phyloP scores from a whole-genome alignment of 208 protist species.

The Leishmania arabica region DNA sequence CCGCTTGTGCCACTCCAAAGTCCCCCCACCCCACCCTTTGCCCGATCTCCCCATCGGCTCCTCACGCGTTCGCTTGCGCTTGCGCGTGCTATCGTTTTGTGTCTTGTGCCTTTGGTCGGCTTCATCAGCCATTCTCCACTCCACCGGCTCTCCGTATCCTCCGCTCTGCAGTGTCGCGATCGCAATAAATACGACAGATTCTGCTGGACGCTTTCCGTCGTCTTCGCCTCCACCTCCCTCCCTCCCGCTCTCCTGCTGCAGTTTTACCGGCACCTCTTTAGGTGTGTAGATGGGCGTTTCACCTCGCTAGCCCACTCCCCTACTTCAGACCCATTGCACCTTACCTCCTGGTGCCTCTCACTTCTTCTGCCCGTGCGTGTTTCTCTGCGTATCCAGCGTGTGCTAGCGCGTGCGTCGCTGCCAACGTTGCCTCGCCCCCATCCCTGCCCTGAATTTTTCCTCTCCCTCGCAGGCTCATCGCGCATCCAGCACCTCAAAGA shows the following conservation, averaged over 20 bases:
- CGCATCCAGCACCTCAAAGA: background rate
- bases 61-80: background rate
- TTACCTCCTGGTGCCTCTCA: background rate
- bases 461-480: background rate
- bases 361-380: background rate
- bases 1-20: background rate
- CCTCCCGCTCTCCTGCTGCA: constrained; percentile 1
- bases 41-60: constrained; percentile 3
- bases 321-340: background rate
- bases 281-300: background rate
- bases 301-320: background rate
- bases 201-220: background rate
- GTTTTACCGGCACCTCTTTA: background rate
- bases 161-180: background rate
- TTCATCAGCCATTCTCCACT: background rate
- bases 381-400: background rate
- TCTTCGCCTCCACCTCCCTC: background rate
- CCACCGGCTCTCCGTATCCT: background rate
- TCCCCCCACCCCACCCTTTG: background rate
- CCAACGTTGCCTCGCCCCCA: background rate
- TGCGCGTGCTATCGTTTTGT: background rate
- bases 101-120: background rate
- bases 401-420: background rate
- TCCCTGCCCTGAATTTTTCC: background rate
- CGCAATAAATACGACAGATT: background rate